These are phyloP conservation scores for Arabidopsis hybrid DNA, from an alignment of 441 rosid genomes.

Conservation along the genomic window DNA sequence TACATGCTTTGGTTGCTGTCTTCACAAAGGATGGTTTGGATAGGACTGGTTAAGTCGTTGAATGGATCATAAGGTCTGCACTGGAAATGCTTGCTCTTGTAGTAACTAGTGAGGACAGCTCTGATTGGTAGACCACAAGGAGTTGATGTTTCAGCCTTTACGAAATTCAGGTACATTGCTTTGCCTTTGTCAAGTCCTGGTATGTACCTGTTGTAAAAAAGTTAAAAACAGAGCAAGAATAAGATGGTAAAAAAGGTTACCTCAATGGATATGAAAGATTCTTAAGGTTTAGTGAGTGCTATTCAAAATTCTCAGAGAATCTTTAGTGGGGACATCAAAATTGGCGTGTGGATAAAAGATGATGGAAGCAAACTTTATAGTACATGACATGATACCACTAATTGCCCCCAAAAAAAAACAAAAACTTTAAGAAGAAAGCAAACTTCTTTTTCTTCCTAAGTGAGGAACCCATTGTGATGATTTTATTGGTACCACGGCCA, in stretches of 20 bases:
- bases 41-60: conserved; percentile 81
- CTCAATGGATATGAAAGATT: conserved; percentile 32
- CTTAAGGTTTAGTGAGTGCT: conserved; percentile 42
- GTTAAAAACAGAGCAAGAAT: conserved; percentile 15
- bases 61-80: conserved; percentile 66
- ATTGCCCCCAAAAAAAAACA: conserved; percentile 7
- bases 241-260: conserved; percentile 20
- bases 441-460: conserved; percentile 25
- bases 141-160: conserved; percentile 78
- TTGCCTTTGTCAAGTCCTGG: conserved; percentile 84
- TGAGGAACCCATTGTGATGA: conserved; percentile 26
- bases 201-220: conserved; percentile 59
- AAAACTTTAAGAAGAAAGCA: conserved; percentile 23
- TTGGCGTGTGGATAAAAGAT: conserved; percentile 43
- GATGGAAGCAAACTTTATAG: conserved; percentile 43
- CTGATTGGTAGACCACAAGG: conserved; percentile 85
- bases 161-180: conserved; percentile 84
- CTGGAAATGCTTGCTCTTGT: conserved; percentile 90
- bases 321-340: conserved; percentile 41
- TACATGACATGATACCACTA: conserved; percentile 42
- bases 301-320: conserved; percentile 37
- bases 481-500: conserved; percentile 46
- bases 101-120: conserved; percentile 90
- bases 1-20: conserved; percentile 93
- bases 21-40: conserved; percentile 74